phyloP scores from a whole-genome alignment of 139 green algal species.

The Picochlorum sp. region DNA sequence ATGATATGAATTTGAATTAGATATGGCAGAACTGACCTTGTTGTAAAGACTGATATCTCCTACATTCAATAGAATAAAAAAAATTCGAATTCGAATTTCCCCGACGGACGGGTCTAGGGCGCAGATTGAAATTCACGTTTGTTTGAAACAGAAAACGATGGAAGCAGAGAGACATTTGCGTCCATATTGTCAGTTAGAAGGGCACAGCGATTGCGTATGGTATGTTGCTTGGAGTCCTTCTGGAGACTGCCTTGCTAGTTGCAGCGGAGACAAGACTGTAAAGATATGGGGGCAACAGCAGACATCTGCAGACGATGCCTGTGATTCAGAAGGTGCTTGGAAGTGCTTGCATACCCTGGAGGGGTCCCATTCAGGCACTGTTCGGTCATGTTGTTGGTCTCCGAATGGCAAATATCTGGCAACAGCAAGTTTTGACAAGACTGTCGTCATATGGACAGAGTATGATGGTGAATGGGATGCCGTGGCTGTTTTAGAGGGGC shows the following conservation, averaged over 20 bases:
- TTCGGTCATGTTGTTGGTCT: slow-evolving; percentile 72
- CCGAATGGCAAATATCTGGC: slow-evolving; percentile 66
- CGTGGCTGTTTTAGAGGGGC: slow-evolving; percentile 77
- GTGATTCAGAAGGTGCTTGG: slow-evolving; percentile 19
- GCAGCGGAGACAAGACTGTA: slow-evolving; percentile 81
- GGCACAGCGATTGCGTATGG: slow-evolving; percentile 77
- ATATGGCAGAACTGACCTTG: too few relatives aligned
- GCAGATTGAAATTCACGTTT: too few relatives aligned
- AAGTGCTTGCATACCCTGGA: slow-evolving; percentile 67
- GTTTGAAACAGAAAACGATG: too few relatives aligned
- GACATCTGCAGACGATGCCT: not conserved
- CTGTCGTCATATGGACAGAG: slow-evolving; percentile 72
- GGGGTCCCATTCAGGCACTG: slow-evolving; percentile 66
- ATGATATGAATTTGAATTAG: too few relatives aligned
- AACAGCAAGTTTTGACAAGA: slow-evolving; percentile 84
- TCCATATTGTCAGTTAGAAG: slow-evolving; percentile 40
- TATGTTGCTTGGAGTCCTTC: slow-evolving; percentile 69
- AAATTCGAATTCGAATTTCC: too few relatives aligned
- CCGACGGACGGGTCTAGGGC: too few relatives aligned
- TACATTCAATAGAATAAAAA: too few relatives aligned
- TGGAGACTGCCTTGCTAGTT: slow-evolving; percentile 72
- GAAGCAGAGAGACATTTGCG: too few relatives aligned
- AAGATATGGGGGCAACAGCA: slow-evolving; percentile 61
- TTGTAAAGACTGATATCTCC: too few relatives aligned
- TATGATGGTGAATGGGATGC: slow-evolving; percentile 64